Conservation (phyloP, 257 asterid genomes). For the Ligustrum vulgare region DNA sequence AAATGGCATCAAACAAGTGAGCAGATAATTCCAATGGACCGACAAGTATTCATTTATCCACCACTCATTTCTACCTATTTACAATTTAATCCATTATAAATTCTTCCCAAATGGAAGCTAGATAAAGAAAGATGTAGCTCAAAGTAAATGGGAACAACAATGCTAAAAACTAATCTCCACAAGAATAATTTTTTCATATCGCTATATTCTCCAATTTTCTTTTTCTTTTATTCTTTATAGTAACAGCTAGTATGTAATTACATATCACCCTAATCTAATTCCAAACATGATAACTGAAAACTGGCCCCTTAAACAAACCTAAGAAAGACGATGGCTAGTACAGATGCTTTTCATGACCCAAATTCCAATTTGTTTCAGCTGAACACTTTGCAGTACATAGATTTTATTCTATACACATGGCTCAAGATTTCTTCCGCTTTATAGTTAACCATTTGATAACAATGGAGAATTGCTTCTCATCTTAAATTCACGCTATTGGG, state of each 20-base stretch:
- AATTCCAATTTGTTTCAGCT: not conserved
- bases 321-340: not conserved
- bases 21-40: not conserved
- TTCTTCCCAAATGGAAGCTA: not conserved
- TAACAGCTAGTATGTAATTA: not conserved
- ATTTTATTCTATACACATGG: slow-evolving; percentile 3
- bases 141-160: not conserved
- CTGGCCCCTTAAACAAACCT: not conserved
- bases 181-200: not conserved
- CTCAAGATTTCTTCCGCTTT: not conserved
- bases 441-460: not conserved
- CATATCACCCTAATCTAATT: not conserved
- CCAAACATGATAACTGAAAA: not conserved
- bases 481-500: no score
- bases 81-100: no score
- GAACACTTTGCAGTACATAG: not conserved
- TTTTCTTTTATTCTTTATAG: not conserved
- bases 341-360: slow-evolving; percentile 6
- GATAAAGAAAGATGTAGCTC: not conserved
- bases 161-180: not conserved
- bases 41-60: no score
- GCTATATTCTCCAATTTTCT: not conserved
- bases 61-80: no score
- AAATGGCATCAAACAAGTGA: slow-evolving; percentile 21
- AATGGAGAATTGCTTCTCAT: no score